phyloP scores from a whole-genome alignment of 805 yeast genomes.

The Gaillardinia entomophila region DNA sequence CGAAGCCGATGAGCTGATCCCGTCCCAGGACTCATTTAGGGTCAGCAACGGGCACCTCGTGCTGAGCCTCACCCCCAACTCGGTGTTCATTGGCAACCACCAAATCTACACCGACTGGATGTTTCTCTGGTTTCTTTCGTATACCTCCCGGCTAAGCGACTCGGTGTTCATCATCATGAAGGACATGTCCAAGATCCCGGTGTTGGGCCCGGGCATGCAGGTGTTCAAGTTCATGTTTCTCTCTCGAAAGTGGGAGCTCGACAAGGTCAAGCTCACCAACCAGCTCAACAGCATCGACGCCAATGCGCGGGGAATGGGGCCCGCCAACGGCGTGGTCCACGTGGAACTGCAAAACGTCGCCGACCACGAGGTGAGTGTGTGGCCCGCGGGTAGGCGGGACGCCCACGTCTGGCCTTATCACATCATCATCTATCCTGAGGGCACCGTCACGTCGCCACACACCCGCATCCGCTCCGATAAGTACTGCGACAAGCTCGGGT shows the following conservation, averaged over 20 bases:
- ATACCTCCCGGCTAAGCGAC: slow-evolving; percentile 61
- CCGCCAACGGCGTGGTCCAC: slow-evolving; percentile 36
- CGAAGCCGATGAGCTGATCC: slow-evolving; percentile 40
- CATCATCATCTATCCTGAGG: slow-evolving; percentile 86
- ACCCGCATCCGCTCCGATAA: slow-evolving; percentile 54
- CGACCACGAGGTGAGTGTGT: slow-evolving; percentile 7
- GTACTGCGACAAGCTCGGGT: slow-evolving; percentile 50
- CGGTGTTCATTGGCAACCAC: slow-evolving; percentile 79
- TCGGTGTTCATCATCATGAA: slow-evolving; percentile 71
- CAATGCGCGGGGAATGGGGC: slow-evolving; percentile 53
- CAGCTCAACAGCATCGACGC: slow-evolving; percentile 55
- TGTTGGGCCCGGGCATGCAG: slow-evolving; percentile 83
- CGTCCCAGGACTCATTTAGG: slow-evolving; percentile 27
- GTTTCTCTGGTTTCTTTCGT: slow-evolving; percentile 79
- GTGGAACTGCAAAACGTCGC: slow-evolving; percentile 23
- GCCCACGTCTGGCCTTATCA: slow-evolving; percentile 42
- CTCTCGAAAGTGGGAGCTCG: slow-evolving; percentile 81
- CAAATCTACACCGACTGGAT: slow-evolving; percentile 95
- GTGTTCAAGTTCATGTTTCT: slow-evolving; percentile 73
- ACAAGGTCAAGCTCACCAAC: slow-evolving; percentile 52
- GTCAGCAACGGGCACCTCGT: slow-evolving; percentile 13
- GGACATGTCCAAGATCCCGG: slow-evolving; percentile 68
- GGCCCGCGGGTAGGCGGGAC: slow-evolving; percentile 27
- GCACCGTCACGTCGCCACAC: slow-evolving; percentile 73
- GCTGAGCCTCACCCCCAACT: slow-evolving; percentile 38